Percentiles rank a stretch among this genome's conserved stretches.
Conservation (phyloP, 176 grass and related monocot species). For the Lolium rigidum region DNA sequence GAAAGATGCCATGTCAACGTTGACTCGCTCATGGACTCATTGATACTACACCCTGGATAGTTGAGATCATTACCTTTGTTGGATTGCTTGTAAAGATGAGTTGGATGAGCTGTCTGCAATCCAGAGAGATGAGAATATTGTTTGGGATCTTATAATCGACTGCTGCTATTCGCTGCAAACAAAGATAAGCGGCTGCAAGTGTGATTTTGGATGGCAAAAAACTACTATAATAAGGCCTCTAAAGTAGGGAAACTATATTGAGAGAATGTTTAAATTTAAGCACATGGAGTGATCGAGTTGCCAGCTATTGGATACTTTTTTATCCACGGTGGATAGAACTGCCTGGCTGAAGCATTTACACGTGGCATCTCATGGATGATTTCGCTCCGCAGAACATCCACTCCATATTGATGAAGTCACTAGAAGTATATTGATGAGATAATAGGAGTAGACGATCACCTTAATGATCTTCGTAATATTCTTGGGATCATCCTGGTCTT, state of each 20-base stretch:
- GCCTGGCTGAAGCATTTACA: too few relatives aligned
- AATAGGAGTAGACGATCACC: slow-evolving; percentile 45
- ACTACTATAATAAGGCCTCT: background rate
- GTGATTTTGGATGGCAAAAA: background rate
- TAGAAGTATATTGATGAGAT: background rate
- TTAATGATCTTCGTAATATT: slow-evolving; percentile 78
- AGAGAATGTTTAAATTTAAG: too few relatives aligned
- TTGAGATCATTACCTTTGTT: slow-evolving; percentile 48
- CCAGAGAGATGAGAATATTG: slow-evolving; percentile 71
- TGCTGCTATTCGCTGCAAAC: slow-evolving; percentile 75
- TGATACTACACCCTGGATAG: background rate
- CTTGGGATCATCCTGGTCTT: slow-evolving; percentile 88
- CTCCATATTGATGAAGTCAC: too few relatives aligned
- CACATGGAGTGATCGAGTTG: too few relatives aligned
- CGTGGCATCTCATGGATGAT: too few relatives aligned
- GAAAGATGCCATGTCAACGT: background rate
- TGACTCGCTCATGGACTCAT: background rate
- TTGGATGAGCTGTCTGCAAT: slow-evolving; percentile 76
- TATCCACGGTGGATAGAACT: too few relatives aligned
- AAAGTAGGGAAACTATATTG: too few relatives aligned
- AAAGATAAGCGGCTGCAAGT: slow-evolving; percentile 1
- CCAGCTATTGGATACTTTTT: too few relatives aligned
- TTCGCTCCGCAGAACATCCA: too few relatives aligned
- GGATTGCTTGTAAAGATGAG: slow-evolving; percentile 73
- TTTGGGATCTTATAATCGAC: slow-evolving; percentile 83